Percentiles rank a stretch among this genome's conserved stretches.
Conservation (phyloP, 371 early-diverging fungal genomes). For the Entomophthora muscae region DNA sequence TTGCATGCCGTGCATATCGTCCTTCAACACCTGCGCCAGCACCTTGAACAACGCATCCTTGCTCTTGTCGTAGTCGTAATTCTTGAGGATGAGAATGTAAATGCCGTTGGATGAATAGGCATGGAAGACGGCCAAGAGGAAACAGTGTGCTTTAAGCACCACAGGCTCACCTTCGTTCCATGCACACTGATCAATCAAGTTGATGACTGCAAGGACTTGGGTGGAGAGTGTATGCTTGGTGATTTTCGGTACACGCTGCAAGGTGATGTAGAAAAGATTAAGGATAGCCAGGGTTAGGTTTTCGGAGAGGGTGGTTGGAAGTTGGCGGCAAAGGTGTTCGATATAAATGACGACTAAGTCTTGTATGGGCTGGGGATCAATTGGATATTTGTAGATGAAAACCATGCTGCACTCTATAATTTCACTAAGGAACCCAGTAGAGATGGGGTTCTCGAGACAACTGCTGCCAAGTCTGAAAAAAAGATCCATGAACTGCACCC, state of each 20-base stretch:
- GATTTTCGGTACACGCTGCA: neutral
- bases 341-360: neutral
- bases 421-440: neutral
- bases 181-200: neutral
- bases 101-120: conserved; percentile 3
- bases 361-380: neutral
- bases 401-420: neutral
- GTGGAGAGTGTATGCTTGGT: neutral
- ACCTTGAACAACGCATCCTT: neutral
- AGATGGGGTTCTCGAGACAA: no score
- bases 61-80: neutral
- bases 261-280: neutral
- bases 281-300: neutral
- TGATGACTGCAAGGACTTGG: neutral
- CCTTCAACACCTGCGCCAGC: neutral
- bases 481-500: conserved; percentile 1
- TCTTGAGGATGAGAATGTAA: conserved; percentile 2
- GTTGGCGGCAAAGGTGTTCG: neutral
- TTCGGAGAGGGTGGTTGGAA: neutral
- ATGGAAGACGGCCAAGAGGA: neutral
- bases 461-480: neutral
- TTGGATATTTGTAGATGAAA: neutral
- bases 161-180: neutral
- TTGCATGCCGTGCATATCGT: neutral
- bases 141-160: neutral